phyloP scores from a whole-genome alignment of 2,329 filamentous ascomycete species.

The Aspergillus candidus region DNA sequence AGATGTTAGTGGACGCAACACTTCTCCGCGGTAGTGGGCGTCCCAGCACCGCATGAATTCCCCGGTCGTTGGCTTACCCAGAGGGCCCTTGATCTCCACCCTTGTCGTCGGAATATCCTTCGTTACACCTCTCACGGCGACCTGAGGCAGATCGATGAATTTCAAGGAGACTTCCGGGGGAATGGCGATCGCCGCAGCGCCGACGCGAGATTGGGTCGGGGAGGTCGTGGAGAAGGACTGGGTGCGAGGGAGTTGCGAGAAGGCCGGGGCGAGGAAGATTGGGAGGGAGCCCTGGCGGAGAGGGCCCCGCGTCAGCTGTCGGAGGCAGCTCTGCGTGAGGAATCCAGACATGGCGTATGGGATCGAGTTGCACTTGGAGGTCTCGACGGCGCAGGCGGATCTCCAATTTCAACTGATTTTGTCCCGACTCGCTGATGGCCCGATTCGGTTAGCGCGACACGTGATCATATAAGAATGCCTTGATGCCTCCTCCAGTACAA shows the following conservation, averaged over 20 bases:
- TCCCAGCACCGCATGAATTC: too few species aligned
- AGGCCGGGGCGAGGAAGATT: slow-evolving; percentile 66
- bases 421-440: slow-evolving; percentile 17
- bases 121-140: slow-evolving; percentile 54
- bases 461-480: slow-evolving; percentile 7
- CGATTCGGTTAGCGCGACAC: slow-evolving; percentile 17
- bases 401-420: slow-evolving; percentile 29
- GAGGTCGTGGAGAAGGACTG: slow-evolving; percentile 67
- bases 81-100: slow-evolving; percentile 71
- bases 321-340: slow-evolving; percentile 55
- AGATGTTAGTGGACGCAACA: not conserved
- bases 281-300: slow-evolving; percentile 53
- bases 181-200: slow-evolving; percentile 70
- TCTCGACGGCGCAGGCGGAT: slow-evolving; percentile 16
- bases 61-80: slow-evolving; percentile 49
- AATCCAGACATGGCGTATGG: slow-evolving; percentile 55
- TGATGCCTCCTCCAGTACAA: too few species aligned
- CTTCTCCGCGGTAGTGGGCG: too few species aligned
- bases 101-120: slow-evolving; percentile 56
- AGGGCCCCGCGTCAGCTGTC: slow-evolving; percentile 49
- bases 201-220: slow-evolving; percentile 70
- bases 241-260: slow-evolving; percentile 43
- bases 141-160: slow-evolving; percentile 57
- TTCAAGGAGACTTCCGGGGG: slow-evolving; percentile 76
- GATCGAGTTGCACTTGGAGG: slow-evolving; percentile 16